These are phyloP conservation scores for Phytophthora litchii DNA, from an alignment of 352 stramenopile species.

Conservation along the genomic window DNA sequence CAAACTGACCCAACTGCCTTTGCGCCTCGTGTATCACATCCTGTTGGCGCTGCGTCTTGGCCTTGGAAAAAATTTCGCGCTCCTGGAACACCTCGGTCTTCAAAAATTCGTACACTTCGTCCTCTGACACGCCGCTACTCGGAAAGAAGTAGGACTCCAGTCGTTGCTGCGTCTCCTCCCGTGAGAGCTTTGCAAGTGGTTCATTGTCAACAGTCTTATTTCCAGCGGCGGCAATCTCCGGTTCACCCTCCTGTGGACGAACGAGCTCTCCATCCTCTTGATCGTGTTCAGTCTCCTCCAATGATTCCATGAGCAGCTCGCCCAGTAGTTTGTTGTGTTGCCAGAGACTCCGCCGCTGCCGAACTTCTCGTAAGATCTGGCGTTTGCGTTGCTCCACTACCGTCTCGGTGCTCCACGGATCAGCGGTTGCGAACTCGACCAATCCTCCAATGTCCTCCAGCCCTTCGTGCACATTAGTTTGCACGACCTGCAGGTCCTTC, in stretches of 20 bases:
- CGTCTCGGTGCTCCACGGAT: slow-evolving; percentile 36
- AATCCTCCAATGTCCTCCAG: slow-evolving; percentile 42
- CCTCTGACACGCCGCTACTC: slow-evolving; percentile 32
- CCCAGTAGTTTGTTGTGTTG: slow-evolving; percentile 63
- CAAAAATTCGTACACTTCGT: slow-evolving; percentile 43
- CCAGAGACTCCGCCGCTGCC: slow-evolving; percentile 50
- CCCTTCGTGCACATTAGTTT: slow-evolving; percentile 43
- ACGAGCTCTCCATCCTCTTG: slow-evolving; percentile 24
- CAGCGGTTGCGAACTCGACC: slow-evolving; percentile 39
- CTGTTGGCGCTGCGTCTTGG: slow-evolving; percentile 35
- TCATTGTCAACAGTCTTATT: slow-evolving; percentile 9
- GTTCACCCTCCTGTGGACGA: slow-evolving; percentile 8
- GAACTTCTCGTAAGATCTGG: slow-evolving; percentile 41
- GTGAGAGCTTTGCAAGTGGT: slow-evolving; percentile 37
- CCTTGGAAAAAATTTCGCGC: slow-evolving; percentile 23
- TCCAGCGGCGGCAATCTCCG: slow-evolving; percentile 12
- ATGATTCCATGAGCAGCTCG: slow-evolving; percentile 41
- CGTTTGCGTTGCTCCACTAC: slow-evolving; percentile 33
- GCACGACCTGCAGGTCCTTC: slow-evolving; percentile 51
- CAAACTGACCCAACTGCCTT: slow-evolving; percentile 24
- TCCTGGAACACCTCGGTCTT: slow-evolving; percentile 43
- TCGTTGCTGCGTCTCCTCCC: slow-evolving; percentile 43
- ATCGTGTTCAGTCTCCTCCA: slow-evolving; percentile 40
- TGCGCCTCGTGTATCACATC: slow-evolving; percentile 23
- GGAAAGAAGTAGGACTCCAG: slow-evolving; percentile 54